These are phyloP conservation scores for Psidium guajava DNA, from an alignment of 345 rosid genomes.

Conservation along the genomic window DNA sequence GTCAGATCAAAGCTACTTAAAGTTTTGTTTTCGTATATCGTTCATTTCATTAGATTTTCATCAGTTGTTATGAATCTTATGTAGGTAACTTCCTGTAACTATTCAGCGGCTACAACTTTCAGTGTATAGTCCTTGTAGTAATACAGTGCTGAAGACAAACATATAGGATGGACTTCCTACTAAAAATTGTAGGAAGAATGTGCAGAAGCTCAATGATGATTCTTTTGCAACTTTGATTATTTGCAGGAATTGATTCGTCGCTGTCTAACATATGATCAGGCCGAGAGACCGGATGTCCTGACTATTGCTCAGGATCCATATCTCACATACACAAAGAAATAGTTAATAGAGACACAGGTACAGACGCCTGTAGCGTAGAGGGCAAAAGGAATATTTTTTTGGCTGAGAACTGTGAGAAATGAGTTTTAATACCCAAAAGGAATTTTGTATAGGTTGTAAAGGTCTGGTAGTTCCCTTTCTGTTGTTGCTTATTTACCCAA, in stretches of 20 bases:
- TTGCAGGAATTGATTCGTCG: slow-evolving; percentile 84
- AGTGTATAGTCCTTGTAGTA: neutral
- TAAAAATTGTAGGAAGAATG: neutral
- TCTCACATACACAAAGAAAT: slow-evolving; percentile 64
- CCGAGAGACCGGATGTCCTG: slow-evolving; percentile 84
- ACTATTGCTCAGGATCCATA: slow-evolving; percentile 80
- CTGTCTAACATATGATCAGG: slow-evolving; percentile 84
- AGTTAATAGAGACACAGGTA: slow-evolving; percentile 15
- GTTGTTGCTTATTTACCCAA: neutral
- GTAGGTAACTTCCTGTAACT: neutral
- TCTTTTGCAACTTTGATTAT: neutral
- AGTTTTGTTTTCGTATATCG: neutral
- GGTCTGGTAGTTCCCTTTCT: neutral
- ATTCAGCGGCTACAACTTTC: neutral
- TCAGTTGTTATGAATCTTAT: neutral
- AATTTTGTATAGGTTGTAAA: slow-evolving; percentile 43
- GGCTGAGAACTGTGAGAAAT: neutral
- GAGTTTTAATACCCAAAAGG: slow-evolving; percentile 2
- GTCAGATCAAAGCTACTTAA: neutral
- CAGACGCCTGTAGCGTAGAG: slow-evolving; percentile 2
- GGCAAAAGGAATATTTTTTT: slow-evolving; percentile 1
- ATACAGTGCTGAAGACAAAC: neutral
- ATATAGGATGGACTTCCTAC: neutral
- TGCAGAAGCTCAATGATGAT: neutral
- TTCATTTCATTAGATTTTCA: neutral